Evolutionary conservation across 176 grass and related monocot species (phyloP), one percentile per base, ranked within the genome.

Genomic region (Bolboschoenus planiculmis): DNA sequence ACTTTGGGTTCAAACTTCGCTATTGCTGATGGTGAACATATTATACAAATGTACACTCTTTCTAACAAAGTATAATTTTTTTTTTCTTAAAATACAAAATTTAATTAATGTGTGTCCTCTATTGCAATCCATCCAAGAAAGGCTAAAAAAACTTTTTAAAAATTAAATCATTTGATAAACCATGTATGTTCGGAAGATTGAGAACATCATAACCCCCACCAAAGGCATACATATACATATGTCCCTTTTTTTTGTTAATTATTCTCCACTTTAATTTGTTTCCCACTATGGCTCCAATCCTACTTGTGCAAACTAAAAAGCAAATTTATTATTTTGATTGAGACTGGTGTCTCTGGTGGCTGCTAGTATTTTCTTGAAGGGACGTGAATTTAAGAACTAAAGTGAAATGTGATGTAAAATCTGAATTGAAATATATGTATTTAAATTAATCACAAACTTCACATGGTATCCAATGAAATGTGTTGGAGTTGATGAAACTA

Each of bases 231-330:
- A 82, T 60, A 82, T 26, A 79, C 58, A 24, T 81, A 53, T 53
- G 50, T 36, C 40, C 56, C 23, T 18, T 43, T 80, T 81, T 61
- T 81, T 81, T 46, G 57, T 82, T 82, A 65, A 82, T 82, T 82
- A 82, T 82, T 65, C 79, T 20, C 79, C 79, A 82, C 79, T 82
- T 82, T 62, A 62, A 30, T 82, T 60, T 82, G 79, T 82, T 82
- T 82, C 79, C 79, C 79, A 82, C 79, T 82, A 82, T 24, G 79
- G 58, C 37, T 55, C 79, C 79, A 65, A 82, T 82, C 79, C 79
- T 82, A 82, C 79, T 61, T 82, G 79, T 48, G 24, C 79, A 65
- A 65, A 47, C 31, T 82, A 36, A 26, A 73, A 82, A 61, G 18
- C 37, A 82, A 24, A 16, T 50, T 51, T 50, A 51, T 76, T 76